Base-by-base conservation (phyloP, 2,329 filamentous ascomycete genomes). In the Phialophora chinensis region DNA sequence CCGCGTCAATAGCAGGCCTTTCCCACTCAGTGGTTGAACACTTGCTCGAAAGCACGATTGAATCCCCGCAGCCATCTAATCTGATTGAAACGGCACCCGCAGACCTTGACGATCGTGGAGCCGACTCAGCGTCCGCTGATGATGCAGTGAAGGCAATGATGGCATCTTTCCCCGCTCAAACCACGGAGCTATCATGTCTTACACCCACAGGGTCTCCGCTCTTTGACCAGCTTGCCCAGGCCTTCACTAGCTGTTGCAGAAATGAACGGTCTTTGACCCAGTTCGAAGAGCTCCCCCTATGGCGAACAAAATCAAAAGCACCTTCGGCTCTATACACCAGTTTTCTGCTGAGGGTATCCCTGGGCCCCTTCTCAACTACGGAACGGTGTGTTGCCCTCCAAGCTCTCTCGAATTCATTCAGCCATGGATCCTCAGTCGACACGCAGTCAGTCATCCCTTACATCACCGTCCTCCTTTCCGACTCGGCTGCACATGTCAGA, bases 401-500 rank as follows among this genome's bases (percentile, higher is more conserved):
- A 10, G 44, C 64, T 25, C 62, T 73, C 10, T 62, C 60, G 1
- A 54, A 60, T 31, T 42, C 53, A 4, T 20, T 97, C 57, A 87
- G 88, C 49, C 83, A 87, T 74, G 85, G 87, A 14, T 29, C 76
- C 92, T 20, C 69, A 66, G 53, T 85, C 7, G 91, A 97, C 75
- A 84, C 93, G 57, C 94, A 98, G 75, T 86, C 87, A 11, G 77
- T 97, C 20, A 75, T 97, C n/a, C 94, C 94, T 2, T 97, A 96
- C 78, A 82, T 90, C 35, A 80, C 97, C 54, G 83, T 86, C 44
- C 91, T 90, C 25, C 84, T 98, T 20, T 84, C 87, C 27, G 94
- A 98, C 76, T 80, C 88, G 4, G 91, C 91, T 1, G 88, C 89
- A 69, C 87, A 88, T 68, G 90, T 97, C 50, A 90, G 93, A 53